Conservation (phyloP, 2,329 filamentous ascomycete genomes). For the Fusarium pseudograminearum region DNA sequence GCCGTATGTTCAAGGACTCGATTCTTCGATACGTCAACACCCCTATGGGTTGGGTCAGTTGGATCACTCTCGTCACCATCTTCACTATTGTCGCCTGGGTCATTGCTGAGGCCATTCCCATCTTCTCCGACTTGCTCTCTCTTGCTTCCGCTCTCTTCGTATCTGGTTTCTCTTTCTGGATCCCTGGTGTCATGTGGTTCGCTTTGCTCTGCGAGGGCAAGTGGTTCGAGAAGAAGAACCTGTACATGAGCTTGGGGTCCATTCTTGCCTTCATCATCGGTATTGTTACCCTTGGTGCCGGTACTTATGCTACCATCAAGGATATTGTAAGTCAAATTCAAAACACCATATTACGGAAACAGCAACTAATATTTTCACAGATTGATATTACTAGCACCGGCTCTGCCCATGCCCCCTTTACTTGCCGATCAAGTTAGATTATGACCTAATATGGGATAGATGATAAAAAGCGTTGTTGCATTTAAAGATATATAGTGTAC, state of each 20-base stretch:
- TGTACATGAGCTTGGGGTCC: slow-evolving; percentile 31
- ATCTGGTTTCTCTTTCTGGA: slow-evolving; percentile 39
- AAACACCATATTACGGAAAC: fast-evolving
- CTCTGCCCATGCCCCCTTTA: slow-evolving; percentile 43
- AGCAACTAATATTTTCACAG: slow-evolving; percentile 11
- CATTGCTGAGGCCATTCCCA: slow-evolving; percentile 39
- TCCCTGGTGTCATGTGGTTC: slow-evolving; percentile 39
- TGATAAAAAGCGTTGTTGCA: slow-evolving; percentile 12
- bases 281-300: slow-evolving; percentile 35
- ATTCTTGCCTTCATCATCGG: slow-evolving; percentile 39
- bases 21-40: slow-evolving; percentile 38
- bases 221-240: slow-evolving; percentile 39
- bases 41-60: slow-evolving; percentile 35
- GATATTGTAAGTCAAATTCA: slow-evolving; percentile 29
- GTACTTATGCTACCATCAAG: slow-evolving; percentile 40
- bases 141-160: slow-evolving; percentile 36
- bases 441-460: not conserved
- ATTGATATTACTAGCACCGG: slow-evolving; percentile 33
- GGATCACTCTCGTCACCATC: slow-evolving; percentile 31
- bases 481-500: slow-evolving; percentile 8
- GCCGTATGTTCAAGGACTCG: slow-evolving; percentile 39
- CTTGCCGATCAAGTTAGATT: slow-evolving; percentile 29
- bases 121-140: slow-evolving; percentile 38
- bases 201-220: slow-evolving; percentile 33
- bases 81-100: slow-evolving; percentile 39